Evolutionary conservation across 2,329 filamentous ascomycete genomes (phyloP).

Genomic region (Colletotrichum godetiae): DNA sequence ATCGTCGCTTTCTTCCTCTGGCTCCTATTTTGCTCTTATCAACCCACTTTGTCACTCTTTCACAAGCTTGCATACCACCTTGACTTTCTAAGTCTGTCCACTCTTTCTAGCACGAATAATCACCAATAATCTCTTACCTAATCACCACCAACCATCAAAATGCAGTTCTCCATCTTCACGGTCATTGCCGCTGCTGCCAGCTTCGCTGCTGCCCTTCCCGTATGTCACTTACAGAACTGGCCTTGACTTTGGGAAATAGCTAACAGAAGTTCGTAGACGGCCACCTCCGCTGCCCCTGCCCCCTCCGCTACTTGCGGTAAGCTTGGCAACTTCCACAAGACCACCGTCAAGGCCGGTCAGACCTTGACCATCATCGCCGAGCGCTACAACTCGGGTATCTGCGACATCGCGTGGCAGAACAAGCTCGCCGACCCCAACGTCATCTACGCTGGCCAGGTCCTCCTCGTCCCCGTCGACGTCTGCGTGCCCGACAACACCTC

Average conservation of each 20-base stretch:
- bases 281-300: neutral
- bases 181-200: constrained; percentile 13
- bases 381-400: constrained; percentile 21
- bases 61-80: neutral
- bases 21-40: rapidly evolving
- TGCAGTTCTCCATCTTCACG: constrained; percentile 15
- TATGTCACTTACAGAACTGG: neutral
- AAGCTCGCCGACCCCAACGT: constrained; percentile 15
- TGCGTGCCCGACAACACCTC: constrained; percentile 24
- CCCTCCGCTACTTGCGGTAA: constrained; percentile 1
- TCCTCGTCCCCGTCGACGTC: constrained; percentile 8
- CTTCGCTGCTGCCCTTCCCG: constrained; percentile 11
- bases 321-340: constrained; percentile 14
- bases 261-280: neutral
- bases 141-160: neutral
- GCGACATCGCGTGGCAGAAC: constrained; percentile 20
- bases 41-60: constrained; percentile 7
- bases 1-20: neutral
- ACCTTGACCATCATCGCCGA: constrained; percentile 13
- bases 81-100: neutral
- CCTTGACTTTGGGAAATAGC: neutral
- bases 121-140: neutral
- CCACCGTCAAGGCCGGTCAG: constrained; percentile 8
- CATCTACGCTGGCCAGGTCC: neutral
- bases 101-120: neutral